phyloP scores from a whole-genome alignment of 257 asterid species.

The Capsicum chinense region DNA sequence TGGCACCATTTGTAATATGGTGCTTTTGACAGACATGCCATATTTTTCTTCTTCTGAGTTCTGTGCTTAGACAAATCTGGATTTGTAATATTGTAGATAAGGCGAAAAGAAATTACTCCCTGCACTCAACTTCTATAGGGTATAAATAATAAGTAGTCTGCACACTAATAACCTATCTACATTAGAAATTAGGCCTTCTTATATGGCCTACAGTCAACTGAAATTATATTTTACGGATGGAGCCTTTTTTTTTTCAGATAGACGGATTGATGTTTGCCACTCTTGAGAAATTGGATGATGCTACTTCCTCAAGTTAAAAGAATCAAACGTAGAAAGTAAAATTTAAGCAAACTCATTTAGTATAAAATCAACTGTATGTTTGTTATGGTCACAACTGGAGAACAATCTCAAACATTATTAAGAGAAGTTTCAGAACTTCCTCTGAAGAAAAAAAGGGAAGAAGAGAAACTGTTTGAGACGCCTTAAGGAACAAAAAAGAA shows the following conservation, averaged over 20 bases:
- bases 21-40: not conserved
- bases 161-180: not conserved
- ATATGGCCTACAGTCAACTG: not conserved
- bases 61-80: not conserved
- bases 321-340: not conserved
- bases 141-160: not conserved
- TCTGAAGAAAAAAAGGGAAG: not conserved
- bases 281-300: not conserved
- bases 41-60: constrained; percentile 16
- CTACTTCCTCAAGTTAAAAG: not conserved
- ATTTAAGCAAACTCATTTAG: not conserved
- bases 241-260: not conserved
- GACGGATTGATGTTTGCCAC: not conserved
- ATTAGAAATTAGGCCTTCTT: not conserved
- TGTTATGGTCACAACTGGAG: not conserved
- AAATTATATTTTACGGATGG: not conserved
- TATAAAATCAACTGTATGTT: not conserved
- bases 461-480: not conserved
- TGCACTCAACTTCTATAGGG: not conserved
- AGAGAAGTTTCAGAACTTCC: not conserved
- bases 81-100: not conserved
- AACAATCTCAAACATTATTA: not conserved
- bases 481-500: not conserved
- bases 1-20: not conserved
- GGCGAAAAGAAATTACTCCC: not conserved